Base-by-base conservation (phyloP, 108 stramenopile species). In the Skeletonema grethae region DNA sequence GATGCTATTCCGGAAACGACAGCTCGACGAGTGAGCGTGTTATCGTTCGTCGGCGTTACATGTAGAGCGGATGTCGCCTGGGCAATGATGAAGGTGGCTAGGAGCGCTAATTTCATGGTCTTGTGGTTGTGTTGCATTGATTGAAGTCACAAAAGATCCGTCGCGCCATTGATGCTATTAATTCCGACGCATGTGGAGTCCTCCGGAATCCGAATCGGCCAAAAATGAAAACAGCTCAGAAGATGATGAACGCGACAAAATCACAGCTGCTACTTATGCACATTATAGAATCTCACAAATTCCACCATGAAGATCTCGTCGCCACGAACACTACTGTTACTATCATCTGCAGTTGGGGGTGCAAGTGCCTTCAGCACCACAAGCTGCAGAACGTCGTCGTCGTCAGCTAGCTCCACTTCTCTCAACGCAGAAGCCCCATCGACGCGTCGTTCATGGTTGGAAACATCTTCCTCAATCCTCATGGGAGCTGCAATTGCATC, bases 341-440 rank as follows among this genome's bases (percentile, higher is more conserved):
- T 24, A 22, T 53, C 22, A 53, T 53, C 50, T 9, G 50, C 48
- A 22, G 3, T 53, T 53, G 50, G 50, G n/a, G 50, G 7, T 53
- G 50, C n/a, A 24, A 5, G n/a, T 24, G 50, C 50, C 50, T 53
- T 53, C 22, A 22, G 50, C 22, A n/a, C 46, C 4, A 13, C 50
- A 18, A 5, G 50, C 18, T 24, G 18, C 15, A 53, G 20, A 22
- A n/a, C n/a, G n/a, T n/a, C n/a, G n/a, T n/a, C n/a, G n/a, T n/a
- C n/a, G n/a, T n/a, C n/a, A n/a, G n/a, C n/a, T n/a, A n/a, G n/a
- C n/a, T n/a, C n/a, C n/a, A n/a, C 50, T 7, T 53, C 50, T 9
- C 50, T 53, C 50, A 22, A 53, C 50, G 50, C 50, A 53, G 50
- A 53, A 53, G 50, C n/a, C 4, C 41, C 15, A 43, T 43, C 8